A percentile compares a stretch with the other conserved stretches of the same genome.
phyloP scores from a whole-genome alignment of 768 basidiomycete species.

The Tulasnella sp. region DNA sequence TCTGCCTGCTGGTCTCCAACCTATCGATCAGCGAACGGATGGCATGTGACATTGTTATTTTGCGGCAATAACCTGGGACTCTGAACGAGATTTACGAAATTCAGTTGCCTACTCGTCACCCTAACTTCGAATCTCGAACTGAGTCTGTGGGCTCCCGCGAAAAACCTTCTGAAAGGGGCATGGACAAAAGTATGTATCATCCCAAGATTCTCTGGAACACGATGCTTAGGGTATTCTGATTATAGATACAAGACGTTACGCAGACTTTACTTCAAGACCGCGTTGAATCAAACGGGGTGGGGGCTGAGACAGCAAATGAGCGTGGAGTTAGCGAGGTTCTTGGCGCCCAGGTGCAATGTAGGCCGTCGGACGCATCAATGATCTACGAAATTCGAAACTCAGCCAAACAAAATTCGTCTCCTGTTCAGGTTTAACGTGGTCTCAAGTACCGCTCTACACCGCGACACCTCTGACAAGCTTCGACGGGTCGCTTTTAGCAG shows the following conservation, averaged over 20 bases:
- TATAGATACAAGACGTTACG: slow-evolving; percentile 16
- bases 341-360: slow-evolving; percentile 13
- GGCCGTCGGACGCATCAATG: background rate
- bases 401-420: no score
- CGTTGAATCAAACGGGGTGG: background rate
- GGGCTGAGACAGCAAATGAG: background rate
- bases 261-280: background rate
- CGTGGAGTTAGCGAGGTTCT: background rate
- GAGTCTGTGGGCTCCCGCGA: slow-evolving; percentile 5
- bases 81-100: background rate
- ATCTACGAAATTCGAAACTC: background rate
- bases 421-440: slow-evolving; percentile 14
- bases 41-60: background rate
- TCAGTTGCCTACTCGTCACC: slow-evolving; percentile 14
- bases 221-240: background rate
- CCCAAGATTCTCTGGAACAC: background rate
- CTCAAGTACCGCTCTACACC: background rate
- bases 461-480: background rate
- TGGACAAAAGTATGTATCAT: slow-evolving; percentile 12
- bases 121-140: slow-evolving; percentile 16
- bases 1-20: slow-evolving; percentile 17
- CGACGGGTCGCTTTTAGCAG: slow-evolving; percentile 9
- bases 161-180: slow-evolving; percentile 16
- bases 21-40: background rate
- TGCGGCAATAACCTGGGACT: background rate